Evolutionary conservation across 2,329 filamentous ascomycete species (phyloP).

Genomic region (Xylaria polymorpha): DNA sequence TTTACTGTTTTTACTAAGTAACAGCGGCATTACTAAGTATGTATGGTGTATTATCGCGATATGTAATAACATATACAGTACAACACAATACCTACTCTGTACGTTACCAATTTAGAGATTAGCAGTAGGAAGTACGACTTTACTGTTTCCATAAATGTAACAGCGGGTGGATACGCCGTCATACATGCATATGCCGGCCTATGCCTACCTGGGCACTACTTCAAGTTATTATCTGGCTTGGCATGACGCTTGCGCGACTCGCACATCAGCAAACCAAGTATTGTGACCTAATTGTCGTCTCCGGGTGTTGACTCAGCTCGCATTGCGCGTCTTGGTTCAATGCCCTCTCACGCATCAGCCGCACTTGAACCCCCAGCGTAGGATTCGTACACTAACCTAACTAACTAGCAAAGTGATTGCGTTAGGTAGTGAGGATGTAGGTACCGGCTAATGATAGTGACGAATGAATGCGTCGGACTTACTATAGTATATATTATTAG

Average conservation of each 20-base stretch:
- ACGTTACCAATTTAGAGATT: background rate
- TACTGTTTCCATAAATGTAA: conserved; percentile 5
- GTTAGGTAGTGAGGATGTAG: background rate
- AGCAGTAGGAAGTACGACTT: background rate
- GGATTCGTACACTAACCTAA: background rate
- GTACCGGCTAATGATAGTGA: background rate
- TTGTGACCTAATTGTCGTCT: background rate
- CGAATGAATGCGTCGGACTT: background rate
- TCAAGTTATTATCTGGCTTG: conserved; percentile 15
- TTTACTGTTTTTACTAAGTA: background rate
- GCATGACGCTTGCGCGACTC: conserved; percentile 22
- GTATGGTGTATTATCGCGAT: background rate
- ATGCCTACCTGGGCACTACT: conserved; percentile 2
- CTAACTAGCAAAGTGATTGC: background rate
- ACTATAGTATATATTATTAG: background rate
- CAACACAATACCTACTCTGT: background rate
- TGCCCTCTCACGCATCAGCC: background rate
- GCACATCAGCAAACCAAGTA: background rate
- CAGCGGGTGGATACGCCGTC: conserved; percentile 14
- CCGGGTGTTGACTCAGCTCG: conserved; percentile 4
- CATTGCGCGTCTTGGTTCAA: background rate
- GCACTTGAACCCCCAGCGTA: background rate
- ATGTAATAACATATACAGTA: too few relatives aligned
- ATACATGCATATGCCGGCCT: conserved; percentile 16
- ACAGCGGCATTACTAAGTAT: background rate